Percentiles rank a stretch among this genome's conserved stretches.
These are phyloP conservation scores for Cryphonectria radicalis DNA, from an alignment of 2,329 filamentous ascomycete species.

Conservation along the genomic window DNA sequence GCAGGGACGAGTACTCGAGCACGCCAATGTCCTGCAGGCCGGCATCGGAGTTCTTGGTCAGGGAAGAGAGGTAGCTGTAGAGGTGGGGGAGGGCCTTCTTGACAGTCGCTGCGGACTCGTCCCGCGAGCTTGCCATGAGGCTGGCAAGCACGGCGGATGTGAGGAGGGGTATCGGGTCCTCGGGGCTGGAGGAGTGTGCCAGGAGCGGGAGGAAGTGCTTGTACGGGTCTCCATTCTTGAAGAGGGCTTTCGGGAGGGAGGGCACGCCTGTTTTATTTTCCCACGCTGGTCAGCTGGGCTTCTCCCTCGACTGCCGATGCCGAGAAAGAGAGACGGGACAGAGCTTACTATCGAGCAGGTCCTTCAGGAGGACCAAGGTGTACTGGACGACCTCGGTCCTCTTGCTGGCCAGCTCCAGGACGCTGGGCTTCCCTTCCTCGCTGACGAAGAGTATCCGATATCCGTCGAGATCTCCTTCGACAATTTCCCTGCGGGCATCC, in stretches of 20 bases:
- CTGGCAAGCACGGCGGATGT: conserved; percentile 84
- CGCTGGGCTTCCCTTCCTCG: conserved; percentile 67
- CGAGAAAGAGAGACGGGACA: too few relatives aligned
- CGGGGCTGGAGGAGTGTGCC: conserved; percentile 71
- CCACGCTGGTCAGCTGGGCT: background rate
- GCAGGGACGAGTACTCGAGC: conserved; percentile 83
- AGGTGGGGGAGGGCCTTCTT: conserved; percentile 76
- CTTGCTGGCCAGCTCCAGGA: conserved; percentile 84
- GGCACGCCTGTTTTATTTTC: conserved; percentile 68
- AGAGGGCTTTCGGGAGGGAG: conserved; percentile 74
- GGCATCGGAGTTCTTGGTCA: conserved; percentile 84
- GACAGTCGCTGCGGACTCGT: conserved; percentile 67
- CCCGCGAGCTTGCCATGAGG: conserved; percentile 71
- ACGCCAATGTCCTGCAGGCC: conserved; percentile 95
- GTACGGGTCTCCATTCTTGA: conserved; percentile 78
- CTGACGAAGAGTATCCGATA: conserved; percentile 84
- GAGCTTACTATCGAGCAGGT: conserved; percentile 79
- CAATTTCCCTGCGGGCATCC: conserved; percentile 81
- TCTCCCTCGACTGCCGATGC: background rate
- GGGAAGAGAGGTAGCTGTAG: conserved; percentile 81
- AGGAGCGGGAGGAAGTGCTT: conserved; percentile 83
- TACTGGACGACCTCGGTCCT: conserved; percentile 87
- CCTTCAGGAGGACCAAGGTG: conserved; percentile 84
- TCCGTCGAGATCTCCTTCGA: conserved; percentile 78
- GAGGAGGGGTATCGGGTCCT: conserved; percentile 86